Base-by-base conservation (phyloP, 2,329 filamentous ascomycete genomes). In the Cytospora mali region DNA sequence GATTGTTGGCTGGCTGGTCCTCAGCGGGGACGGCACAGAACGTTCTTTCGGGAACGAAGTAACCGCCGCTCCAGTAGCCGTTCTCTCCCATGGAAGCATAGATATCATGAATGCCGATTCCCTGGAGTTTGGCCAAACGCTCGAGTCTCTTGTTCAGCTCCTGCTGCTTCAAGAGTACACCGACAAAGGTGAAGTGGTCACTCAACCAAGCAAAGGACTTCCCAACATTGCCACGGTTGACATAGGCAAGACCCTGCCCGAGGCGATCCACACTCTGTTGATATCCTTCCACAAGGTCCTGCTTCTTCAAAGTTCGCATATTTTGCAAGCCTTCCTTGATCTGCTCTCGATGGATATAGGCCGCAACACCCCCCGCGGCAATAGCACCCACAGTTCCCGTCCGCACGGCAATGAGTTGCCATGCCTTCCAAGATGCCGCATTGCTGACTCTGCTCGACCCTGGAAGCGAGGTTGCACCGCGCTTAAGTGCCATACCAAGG, bases 141-240 rank as follows among this genome's bases (percentile, higher is more conserved):
- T 85, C 83, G 3, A 96, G 78, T 18, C 93, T 83, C 50, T 84
- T 81, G 61, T 83, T 85, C 65, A 96, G 77, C 69, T 95, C 90
- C 35, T 88, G 86, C 18, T 87, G 86, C 58, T 90, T 88, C 67
- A 92, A 83, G 2, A 97, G 81, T 52, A 90, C 88, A 0, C 92
- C 91, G 1, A 96, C 89, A 70, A 96, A 97, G 39, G 92, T 91
- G 57, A 96, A 85, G 74, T 97, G 93, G 18, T 89, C 90, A 0
- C 88, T 87, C 4, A 93, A 85, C 88, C 92, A 96, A 21, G 82
- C 84, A 68, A 92, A 89, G 1, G 91, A 91, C 60, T 87, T 83
- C 2, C 87, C 87, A 2, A 86, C 82, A 49, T 82, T 85, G 16
- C 83, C 82, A 7, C 81, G 77, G 70, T 84, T 85, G 71, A 86